Conservation (phyloP, 78 protist species). For the Dictyostelium citrinum region DNA sequence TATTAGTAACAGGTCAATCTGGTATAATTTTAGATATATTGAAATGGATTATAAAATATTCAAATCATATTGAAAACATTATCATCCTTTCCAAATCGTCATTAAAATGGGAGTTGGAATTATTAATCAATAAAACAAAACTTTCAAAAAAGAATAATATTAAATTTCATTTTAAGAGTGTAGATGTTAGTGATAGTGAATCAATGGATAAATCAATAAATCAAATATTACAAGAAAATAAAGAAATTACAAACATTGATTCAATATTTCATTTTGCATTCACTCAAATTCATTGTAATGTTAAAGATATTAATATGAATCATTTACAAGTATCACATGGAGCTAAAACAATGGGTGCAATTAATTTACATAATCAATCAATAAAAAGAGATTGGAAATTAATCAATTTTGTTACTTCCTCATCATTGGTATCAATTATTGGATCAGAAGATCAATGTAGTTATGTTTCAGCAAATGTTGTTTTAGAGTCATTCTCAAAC, state of each 20-base stretch:
- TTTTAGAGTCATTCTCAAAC: slow-evolving; percentile 64
- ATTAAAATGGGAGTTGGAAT: neutral
- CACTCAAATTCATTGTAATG: neutral
- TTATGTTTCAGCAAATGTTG: slow-evolving; percentile 79
- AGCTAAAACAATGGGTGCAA: slow-evolving; percentile 80
- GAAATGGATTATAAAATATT: neutral
- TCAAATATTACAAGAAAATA: neutral
- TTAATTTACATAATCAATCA: slow-evolving; percentile 61
- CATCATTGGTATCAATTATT: slow-evolving; percentile 49
- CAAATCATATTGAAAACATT: neutral
- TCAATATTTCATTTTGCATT: slow-evolving; percentile 65
- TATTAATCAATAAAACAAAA: neutral
- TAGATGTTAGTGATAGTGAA: neutral
- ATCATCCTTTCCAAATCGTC: neutral
- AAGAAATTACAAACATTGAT: neutral
- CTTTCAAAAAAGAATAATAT: neutral
- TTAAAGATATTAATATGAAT: neutral
- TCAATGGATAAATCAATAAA: neutral
- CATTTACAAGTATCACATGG: slow-evolving; percentile 5
- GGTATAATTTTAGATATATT: neutral
- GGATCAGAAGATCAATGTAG: slow-evolving; percentile 65
- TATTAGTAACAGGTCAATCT: neutral
- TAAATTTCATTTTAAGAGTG: neutral
- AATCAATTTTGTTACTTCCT: slow-evolving; percentile 45
- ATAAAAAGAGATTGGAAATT: neutral